Base-by-base conservation (phyloP, 2,329 filamentous ascomycete genomes). In the Cladosporium sphaerospermum region DNA sequence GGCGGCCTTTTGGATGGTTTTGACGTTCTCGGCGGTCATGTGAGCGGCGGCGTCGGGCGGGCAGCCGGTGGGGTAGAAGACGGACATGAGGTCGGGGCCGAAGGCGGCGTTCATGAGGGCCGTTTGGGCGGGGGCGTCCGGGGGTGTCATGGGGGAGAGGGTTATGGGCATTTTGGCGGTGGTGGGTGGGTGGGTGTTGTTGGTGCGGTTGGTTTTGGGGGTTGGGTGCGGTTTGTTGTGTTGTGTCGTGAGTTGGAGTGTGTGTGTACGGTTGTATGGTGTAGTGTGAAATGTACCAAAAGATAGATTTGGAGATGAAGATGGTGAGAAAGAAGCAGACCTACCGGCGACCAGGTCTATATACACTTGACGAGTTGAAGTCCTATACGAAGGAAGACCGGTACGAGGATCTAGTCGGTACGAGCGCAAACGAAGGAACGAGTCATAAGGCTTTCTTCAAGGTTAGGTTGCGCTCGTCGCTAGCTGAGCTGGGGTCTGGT, bases 11-110 rank as follows among this genome's bases (percentile, higher is more conserved):
- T 52, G 42, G 45, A 34, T 48, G 48, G 55, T 53, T 16, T 53
- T 44, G 28, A 55, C 53, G 33, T 54, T 56, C 11, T 52, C 53
- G 5, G 56, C 41, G 14, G 57, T 56, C 28, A 56, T 55, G 23
- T 28, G 23, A 4, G 23, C 23, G 23, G 23, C 23, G 23, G 23
- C 23, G 23, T 5, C 23, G 23, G 23, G 23, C 23, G 23, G 23
- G 23, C 23, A 28, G 47, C 64, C 67, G 31, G 61, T 53, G 33
- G 65, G 64, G 45, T 58, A 69, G 50, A 69, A 59, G 39, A 67
- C 45, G 14, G 57, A 56, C 43, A 61, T 60, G 34, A 69, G 57
- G 28, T 61, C 65, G 6, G 58, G 57, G 4, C 41, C 41, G 54
- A 68, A 68, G 46, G 66, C 61, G 8, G 58, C 53, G 13, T 46